These are phyloP conservation scores for Arctium minus DNA, from an alignment of 129 eudicot species.

Conservation along the genomic window DNA sequence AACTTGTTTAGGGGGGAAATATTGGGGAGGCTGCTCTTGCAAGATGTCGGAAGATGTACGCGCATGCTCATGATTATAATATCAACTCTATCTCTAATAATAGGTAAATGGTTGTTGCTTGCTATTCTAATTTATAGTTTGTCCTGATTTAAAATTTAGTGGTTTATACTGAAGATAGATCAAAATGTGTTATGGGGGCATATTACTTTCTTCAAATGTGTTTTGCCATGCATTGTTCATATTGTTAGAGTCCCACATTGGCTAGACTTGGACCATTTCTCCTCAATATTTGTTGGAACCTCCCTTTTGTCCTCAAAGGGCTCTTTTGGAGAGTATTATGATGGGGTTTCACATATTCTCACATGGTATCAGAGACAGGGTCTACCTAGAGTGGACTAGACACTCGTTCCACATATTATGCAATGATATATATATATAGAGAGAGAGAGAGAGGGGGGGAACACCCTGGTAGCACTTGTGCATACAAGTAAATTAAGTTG, in stretches of 20 bases:
- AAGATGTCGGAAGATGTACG: conserved; percentile 76
- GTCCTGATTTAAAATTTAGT: not conserved
- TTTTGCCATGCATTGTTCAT: not conserved
- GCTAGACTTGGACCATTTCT: not conserved
- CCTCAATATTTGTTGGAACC: not conserved
- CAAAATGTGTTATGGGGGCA: not conserved
- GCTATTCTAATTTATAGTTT: not conserved
- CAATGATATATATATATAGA: not conserved
- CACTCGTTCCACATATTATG: not conserved
- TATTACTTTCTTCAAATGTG: not conserved
- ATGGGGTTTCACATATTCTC: not conserved
- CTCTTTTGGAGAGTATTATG: not conserved
- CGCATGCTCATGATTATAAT: conserved; percentile 88
- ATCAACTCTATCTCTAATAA: conserved; percentile 78
- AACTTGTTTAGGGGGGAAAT: conserved; percentile 39
- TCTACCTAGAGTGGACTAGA: not conserved
- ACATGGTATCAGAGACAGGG: not conserved
- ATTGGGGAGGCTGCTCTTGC: conserved; percentile 46
- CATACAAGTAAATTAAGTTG: too few species aligned
- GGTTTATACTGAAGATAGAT: not conserved
- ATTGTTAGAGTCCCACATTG: not conserved
- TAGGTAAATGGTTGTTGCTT: conserved; percentile 41
- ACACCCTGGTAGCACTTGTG: too few species aligned
- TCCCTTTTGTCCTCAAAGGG: not conserved
- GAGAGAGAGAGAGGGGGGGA: too few species aligned